Conservation (phyloP, 2,329 filamentous ascomycete genomes). For the Penicillium sp. region DNA sequence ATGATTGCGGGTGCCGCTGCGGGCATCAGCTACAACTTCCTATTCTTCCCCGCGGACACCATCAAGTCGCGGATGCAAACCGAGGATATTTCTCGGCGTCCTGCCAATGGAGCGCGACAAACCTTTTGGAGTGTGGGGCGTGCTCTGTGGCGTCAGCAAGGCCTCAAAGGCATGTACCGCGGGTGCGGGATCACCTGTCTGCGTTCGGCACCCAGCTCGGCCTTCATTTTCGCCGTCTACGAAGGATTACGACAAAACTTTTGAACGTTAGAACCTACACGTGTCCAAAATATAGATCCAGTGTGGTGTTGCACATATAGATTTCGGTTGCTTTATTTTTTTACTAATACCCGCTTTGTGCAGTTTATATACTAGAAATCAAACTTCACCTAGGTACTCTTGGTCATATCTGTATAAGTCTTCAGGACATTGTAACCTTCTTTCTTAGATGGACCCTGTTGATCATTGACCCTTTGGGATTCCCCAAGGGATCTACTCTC, state of each 20-base stretch:
- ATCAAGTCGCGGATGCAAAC: conserved; percentile 98
- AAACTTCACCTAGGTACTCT: too few relatives aligned
- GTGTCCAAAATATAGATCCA: not conserved
- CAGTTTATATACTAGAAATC: not conserved
- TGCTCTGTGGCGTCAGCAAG: conserved; percentile 78
- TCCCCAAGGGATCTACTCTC: too few relatives aligned
- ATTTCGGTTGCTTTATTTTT: not conserved
- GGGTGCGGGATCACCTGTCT: conserved; percentile 92
- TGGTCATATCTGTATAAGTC: too few relatives aligned
- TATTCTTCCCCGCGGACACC: conserved; percentile 96
- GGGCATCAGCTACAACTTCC: conserved; percentile 92
- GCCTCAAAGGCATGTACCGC: conserved; percentile 81
- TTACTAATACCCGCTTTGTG: not conserved
- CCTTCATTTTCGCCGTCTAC: conserved; percentile 95
- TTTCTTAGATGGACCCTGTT: too few relatives aligned
- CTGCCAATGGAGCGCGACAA: conserved; percentile 52
- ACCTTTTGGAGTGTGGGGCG: conserved; percentile 73
- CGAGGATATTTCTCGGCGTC: conserved; percentile 56
- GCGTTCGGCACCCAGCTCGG: conserved; percentile 89
- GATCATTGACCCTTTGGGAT: too few relatives aligned
- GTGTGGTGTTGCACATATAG: not conserved
- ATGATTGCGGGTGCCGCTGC: conserved; percentile 83
- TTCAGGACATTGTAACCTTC: too few relatives aligned
- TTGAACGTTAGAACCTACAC: conserved; percentile 30
- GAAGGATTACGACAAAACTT: conserved; percentile 77